These are phyloP conservation scores for Boechera divaricarpa DNA, from an alignment of 345 rosid genomes.

Conservation along the genomic window DNA sequence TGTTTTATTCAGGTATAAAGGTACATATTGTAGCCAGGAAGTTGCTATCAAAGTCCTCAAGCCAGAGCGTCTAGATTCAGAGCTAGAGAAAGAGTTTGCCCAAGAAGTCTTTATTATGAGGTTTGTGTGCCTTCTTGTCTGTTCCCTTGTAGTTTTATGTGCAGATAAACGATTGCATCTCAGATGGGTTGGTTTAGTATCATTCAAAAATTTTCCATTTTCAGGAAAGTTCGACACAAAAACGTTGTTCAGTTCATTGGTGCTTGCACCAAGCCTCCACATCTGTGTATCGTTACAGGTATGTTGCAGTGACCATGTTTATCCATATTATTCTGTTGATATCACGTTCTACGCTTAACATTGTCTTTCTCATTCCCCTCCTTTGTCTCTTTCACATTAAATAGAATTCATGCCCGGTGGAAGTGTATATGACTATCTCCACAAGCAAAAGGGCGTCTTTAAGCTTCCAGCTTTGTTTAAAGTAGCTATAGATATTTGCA, in stretches of 20 bases:
- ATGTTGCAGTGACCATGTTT: conserved; percentile 29
- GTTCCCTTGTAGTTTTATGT: conserved; percentile 18
- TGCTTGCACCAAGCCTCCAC: conserved; percentile 95
- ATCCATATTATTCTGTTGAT: conserved; percentile 8
- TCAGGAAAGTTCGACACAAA: conserved; percentile 94
- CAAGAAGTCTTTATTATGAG: conserved; percentile 98
- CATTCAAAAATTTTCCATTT: conserved; percentile 35
- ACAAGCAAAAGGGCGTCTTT: conserved; percentile 88
- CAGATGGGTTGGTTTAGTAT: conserved; percentile 10
- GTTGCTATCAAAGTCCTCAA: conserved; percentile 96
- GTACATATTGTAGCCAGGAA: conserved; percentile 93
- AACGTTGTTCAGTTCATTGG: conserved; percentile 98
- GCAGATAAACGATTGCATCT: conserved; percentile 22
- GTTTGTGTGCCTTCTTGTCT: conserved; percentile 48
- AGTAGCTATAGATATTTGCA: conserved; percentile 92
- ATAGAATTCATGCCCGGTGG: conserved; percentile 96
- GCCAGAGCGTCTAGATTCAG: conserved; percentile 86
- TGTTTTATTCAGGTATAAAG: conserved; percentile 72
- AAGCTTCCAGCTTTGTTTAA: conserved; percentile 87
- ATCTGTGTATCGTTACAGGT: conserved; percentile 94
- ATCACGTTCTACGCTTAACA: conserved; percentile 13
- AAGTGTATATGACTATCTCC: conserved; percentile 97
- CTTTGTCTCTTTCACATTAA: conserved; percentile 8
- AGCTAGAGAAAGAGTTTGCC: conserved; percentile 88
- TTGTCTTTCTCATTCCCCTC: conserved; percentile 24